Evolutionary conservation across 495 filamentous ascomycete genomes (phyloP), one percentile per base, ranked within the genome.

Genomic region (Pyrenula massariospora): DNA sequence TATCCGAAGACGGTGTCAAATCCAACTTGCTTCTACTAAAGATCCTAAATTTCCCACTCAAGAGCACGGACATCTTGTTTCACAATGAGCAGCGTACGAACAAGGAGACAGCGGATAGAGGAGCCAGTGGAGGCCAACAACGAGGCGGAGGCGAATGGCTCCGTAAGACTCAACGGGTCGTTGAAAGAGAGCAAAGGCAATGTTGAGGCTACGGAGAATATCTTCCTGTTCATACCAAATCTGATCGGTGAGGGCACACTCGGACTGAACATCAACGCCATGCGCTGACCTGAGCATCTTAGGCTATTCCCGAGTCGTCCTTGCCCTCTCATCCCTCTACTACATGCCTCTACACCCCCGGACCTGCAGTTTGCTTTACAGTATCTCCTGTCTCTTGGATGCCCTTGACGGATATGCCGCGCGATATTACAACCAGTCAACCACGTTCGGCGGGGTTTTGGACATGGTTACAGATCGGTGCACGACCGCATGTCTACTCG

Each of bases 391-490:
- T 69, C 78, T 96, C 25, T 83, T 98, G 36, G 93, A 98, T 68
- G 93, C 91, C 25, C 77, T 97, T 54, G 93, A 98, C 65, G 93
- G 93, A 56, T 85, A 87, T 65, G 91, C 91, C 2, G 93, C 93
- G 49, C 87, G 93, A 24, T 77, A 82, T 63, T 93, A 89, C 65
- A 76, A 93, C 57, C 92, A 98, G 71, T 88, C 87, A 1, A 96
- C 93, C 22, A 85, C 85, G 52, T 98, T 96, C 68, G 93, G 93
- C 55, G 93, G 92, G 20, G 91, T 98, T 23, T 75, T 98, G 57
- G 93, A 98, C 71, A 98, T 98, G 93, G 89, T 96, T 54, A 93
- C 89, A 19, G 88, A 95, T 73, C 85, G 92, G 54, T 96, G 94
- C 73, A 96, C 92, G 10, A 97, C 93, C 10, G 81, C 90, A 22